phyloP scores from a whole-genome alignment of 2,329 filamentous ascomycete genomes.

The Trichoderma afroharzianum region DNA sequence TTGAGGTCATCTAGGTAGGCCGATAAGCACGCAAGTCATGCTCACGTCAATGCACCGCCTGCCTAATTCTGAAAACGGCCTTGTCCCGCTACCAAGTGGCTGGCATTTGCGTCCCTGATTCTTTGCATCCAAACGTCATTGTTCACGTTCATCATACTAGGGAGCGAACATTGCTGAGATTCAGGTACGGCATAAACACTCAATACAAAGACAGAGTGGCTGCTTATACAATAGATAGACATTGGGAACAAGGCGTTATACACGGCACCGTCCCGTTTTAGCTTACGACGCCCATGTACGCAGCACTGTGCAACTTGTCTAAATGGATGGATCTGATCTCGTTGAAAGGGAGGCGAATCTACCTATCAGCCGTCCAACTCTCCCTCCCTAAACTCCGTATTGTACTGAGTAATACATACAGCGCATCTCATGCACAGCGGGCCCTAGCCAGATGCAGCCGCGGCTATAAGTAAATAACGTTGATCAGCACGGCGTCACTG shows the following conservation, averaged over 20 bases:
- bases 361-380: background rate
- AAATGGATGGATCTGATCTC: background rate
- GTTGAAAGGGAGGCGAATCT: constrained; percentile 2
- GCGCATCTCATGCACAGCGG: constrained; percentile 3
- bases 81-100: background rate
- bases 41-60: background rate
- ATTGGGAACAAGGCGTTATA: background rate
- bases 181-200: background rate
- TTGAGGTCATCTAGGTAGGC: constrained; percentile 15
- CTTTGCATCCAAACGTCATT: background rate
- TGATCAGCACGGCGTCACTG: constrained; percentile 13
- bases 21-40: constrained; percentile 14
- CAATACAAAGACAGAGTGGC: background rate
- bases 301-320: background rate
- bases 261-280: background rate
- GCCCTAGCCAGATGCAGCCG: constrained; percentile 1
- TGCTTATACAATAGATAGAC: background rate
- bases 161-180: background rate
- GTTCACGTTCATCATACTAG: background rate
- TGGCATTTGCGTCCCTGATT: no score
- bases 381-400: background rate
- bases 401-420: background rate
- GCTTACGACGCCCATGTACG: background rate
- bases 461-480: constrained; percentile 15
- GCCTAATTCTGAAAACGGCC: background rate